phyloP scores from a whole-genome alignment of 345 rosid species.

The Moricandia moricandioides region DNA sequence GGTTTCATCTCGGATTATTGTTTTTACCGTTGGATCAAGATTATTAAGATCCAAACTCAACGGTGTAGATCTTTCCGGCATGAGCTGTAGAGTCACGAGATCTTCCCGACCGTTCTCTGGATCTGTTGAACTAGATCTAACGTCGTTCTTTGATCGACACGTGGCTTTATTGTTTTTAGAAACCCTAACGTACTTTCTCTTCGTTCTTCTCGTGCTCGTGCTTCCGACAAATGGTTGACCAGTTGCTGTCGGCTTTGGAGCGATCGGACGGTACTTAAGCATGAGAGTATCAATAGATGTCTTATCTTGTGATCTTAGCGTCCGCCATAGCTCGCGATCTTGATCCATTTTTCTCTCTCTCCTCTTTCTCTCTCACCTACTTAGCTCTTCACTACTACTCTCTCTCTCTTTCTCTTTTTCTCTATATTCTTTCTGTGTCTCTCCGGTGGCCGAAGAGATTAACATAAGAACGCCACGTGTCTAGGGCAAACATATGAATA shows the following conservation, averaged over 20 bases:
- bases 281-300: constrained; percentile 49
- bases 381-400: constrained; percentile 10
- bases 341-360: constrained; percentile 26
- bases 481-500: constrained; percentile 33
- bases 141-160: constrained; percentile 30
- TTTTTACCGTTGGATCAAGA: constrained; percentile 18
- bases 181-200: constrained; percentile 84
- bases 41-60: constrained; percentile 31
- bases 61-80: constrained; percentile 45
- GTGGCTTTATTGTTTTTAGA: constrained; percentile 41
- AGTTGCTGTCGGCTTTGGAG: constrained; percentile 41
- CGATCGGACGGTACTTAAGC: constrained; percentile 82
- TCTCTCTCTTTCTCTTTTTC: constrained; percentile 15
- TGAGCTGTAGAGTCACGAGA: constrained; percentile 58
- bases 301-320: constrained; percentile 39
- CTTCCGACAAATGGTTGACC: constrained; percentile 27
- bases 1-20: constrained; percentile 7
- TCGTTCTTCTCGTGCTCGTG: constrained; percentile 41
- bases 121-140: constrained; percentile 34
- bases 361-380: neutral
- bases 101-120: constrained; percentile 22
- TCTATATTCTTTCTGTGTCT: constrained; percentile 25
- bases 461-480: constrained; percentile 49
- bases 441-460: constrained; percentile 30
- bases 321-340: constrained; percentile 37